These are phyloP conservation scores for Alloteropsis semialata DNA, from an alignment of 176 grass and related monocot species.

Conservation along the genomic window DNA sequence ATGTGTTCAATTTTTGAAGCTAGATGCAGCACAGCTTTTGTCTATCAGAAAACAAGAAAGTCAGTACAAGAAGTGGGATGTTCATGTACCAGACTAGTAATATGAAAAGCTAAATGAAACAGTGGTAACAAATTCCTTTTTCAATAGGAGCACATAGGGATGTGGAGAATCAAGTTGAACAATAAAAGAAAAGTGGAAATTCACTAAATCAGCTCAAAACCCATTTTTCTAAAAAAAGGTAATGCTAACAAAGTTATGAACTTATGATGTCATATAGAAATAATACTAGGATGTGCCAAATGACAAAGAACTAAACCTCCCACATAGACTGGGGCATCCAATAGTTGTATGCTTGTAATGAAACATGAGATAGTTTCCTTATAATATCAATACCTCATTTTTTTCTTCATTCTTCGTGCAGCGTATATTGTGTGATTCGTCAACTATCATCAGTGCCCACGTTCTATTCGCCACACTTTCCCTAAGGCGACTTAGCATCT, in stretches of 20 bases:
- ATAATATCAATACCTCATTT: conserved; percentile 52
- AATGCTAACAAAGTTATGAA: conserved; percentile 29
- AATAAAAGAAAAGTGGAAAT: background rate
- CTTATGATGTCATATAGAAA: conserved; percentile 5
- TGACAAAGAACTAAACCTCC: conserved; percentile 19
- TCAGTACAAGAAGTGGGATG: conserved; percentile 11
- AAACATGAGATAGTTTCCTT: conserved; percentile 4
- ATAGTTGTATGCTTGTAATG: background rate
- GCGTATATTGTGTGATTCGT: conserved; percentile 98
- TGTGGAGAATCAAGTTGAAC: background rate
- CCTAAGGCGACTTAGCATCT: conserved; percentile 74
- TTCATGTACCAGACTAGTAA: conserved; percentile 21
- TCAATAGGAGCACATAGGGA: background rate
- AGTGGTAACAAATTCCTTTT: background rate
- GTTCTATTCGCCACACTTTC: conserved; percentile 62
- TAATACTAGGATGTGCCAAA: conserved; percentile 5
- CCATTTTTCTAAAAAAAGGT: conserved; percentile 12
- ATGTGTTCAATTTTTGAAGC: conserved; percentile 53
- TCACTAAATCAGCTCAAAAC: conserved; percentile 15
- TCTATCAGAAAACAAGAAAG: conserved; percentile 36
- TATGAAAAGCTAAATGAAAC: conserved; percentile 10
- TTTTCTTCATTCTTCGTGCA: conserved; percentile 72
- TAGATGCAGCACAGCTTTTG: conserved; percentile 71
- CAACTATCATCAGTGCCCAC: conserved; percentile 91
- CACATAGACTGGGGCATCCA: background rate